A percentile compares a stretch with the other conserved stretches of the same genome.
These are phyloP conservation scores for Xylaria sp. DNA, from an alignment of 2,329 filamentous ascomycete genomes.

Conservation along the genomic window DNA sequence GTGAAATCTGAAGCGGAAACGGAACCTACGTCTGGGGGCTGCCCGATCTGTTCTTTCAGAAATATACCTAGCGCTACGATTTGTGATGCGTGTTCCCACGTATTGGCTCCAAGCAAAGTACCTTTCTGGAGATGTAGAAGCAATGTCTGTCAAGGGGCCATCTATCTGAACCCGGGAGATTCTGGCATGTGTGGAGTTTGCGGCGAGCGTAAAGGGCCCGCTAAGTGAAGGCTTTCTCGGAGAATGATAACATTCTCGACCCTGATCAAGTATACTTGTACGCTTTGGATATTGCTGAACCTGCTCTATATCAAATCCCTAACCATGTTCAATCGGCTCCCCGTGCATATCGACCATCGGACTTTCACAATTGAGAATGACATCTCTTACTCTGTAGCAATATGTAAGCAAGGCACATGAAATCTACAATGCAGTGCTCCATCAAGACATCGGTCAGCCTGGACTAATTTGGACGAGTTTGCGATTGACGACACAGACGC, in stretches of 20 bases:
- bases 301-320: not conserved
- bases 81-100: constrained; percentile 76
- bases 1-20: constrained; percentile 18
- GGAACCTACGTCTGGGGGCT: constrained; percentile 47
- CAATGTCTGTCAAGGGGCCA: constrained; percentile 61
- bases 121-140: constrained; percentile 73
- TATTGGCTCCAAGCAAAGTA: constrained; percentile 66
- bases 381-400: not conserved
- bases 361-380: not conserved
- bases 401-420: not conserved
- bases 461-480: constrained; percentile 20
- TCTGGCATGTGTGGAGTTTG: constrained; percentile 77
- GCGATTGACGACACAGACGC: constrained; percentile 7
- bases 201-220: constrained; percentile 53
- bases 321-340: not conserved
- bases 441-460: not conserved
- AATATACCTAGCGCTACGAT: constrained; percentile 66
- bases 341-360: not conserved
- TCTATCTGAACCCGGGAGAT: constrained; percentile 76
- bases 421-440: not conserved
- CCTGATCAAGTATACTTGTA: not conserved
- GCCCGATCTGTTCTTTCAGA: constrained; percentile 74
- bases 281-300: not conserved
- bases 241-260: not conserved
- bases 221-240: constrained; percentile 33